Conservation (phyloP, 1,284 basidiomycete species). For the Microbotryum intermedium region DNA sequence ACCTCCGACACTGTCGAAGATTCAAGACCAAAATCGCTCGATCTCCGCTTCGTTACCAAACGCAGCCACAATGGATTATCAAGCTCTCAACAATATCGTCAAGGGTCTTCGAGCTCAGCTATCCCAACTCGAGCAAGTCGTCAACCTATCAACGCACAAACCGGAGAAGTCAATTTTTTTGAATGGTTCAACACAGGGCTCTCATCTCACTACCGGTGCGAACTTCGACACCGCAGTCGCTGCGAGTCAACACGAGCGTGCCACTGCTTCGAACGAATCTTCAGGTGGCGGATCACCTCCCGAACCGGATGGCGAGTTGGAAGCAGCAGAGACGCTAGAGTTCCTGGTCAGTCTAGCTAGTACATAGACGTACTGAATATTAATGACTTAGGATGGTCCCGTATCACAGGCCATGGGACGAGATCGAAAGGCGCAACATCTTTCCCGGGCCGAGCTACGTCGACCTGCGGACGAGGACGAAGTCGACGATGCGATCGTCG, state of each 20-base stretch:
- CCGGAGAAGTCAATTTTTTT: no score
- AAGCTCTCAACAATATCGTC: conserved; percentile 13
- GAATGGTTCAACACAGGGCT: no score
- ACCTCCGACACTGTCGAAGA: no score
- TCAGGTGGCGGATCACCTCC: no score
- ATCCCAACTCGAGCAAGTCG: conserved; percentile 20
- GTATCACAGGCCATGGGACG: conserved; percentile 20
- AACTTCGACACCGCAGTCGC: no score
- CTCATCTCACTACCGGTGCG: no score
- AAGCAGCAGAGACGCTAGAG: conserved; percentile 25
- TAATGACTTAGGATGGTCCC: no score
- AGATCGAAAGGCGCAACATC: conserved; percentile 24
- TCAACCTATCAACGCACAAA: not conserved
- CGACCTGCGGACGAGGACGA: conserved; percentile 15
- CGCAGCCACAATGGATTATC: conserved; percentile 13
- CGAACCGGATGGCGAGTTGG: conserved; percentile 19
- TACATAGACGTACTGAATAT: no score
- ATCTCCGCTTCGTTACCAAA: no score
- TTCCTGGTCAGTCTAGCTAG: conserved; percentile 12
- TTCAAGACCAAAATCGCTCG: no score
- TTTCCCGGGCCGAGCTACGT: conserved; percentile 14
- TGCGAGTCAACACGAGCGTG: no score
- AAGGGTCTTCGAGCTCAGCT: conserved; percentile 12
- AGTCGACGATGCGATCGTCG: not conserved
- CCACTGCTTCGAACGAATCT: no score